Evolutionary conservation across 805 yeast species (phyloP).

Genomic region (Hanseniaspora clermontiae): DNA sequence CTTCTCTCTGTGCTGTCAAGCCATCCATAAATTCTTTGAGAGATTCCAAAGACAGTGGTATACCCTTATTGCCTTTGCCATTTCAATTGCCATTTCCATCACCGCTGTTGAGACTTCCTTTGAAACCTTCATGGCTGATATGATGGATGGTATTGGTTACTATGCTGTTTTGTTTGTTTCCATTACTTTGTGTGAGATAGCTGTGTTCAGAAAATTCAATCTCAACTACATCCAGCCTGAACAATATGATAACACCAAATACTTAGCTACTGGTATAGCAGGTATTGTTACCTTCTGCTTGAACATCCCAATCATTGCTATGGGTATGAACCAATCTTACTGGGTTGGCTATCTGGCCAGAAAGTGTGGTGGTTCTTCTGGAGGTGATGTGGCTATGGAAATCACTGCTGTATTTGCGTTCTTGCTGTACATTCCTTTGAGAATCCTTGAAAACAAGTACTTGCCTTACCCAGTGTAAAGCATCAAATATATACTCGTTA

Average conservation of each 20-base stretch:
- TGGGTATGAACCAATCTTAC: slow-evolving; percentile 85
- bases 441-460: slow-evolving; percentile 59
- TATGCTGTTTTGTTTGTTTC: slow-evolving; percentile 78
- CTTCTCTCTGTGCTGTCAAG: slow-evolving; percentile 73
- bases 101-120: slow-evolving; percentile 67
- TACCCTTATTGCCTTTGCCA: slow-evolving; percentile 65
- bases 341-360: slow-evolving; percentile 58
- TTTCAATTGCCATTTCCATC: slow-evolving; percentile 73
- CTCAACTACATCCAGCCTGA: slow-evolving; percentile 48
- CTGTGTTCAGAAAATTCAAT: slow-evolving; percentile 53
- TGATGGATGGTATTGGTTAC: slow-evolving; percentile 86
- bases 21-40: slow-evolving; percentile 62
- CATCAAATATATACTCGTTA: too few relatives aligned
- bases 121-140: slow-evolving; percentile 54
- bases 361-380: slow-evolving; percentile 43
- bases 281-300: slow-evolving; percentile 66
- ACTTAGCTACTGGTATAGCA: slow-evolving; percentile 65
- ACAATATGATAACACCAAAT: slow-evolving; percentile 43
- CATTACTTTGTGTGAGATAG: slow-evolving; percentile 68
- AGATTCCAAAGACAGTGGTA: slow-evolving; percentile 72
- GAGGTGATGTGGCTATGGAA: slow-evolving; percentile 85
- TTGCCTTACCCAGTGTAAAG: slow-evolving; percentile 12
- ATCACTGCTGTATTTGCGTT: slow-evolving; percentile 57
- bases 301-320: slow-evolving; percentile 73
- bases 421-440: slow-evolving; percentile 41